Evolutionary conservation across 2,329 filamentous ascomycete genomes (phyloP).

Genomic region (Microascus cirrosus): DNA sequence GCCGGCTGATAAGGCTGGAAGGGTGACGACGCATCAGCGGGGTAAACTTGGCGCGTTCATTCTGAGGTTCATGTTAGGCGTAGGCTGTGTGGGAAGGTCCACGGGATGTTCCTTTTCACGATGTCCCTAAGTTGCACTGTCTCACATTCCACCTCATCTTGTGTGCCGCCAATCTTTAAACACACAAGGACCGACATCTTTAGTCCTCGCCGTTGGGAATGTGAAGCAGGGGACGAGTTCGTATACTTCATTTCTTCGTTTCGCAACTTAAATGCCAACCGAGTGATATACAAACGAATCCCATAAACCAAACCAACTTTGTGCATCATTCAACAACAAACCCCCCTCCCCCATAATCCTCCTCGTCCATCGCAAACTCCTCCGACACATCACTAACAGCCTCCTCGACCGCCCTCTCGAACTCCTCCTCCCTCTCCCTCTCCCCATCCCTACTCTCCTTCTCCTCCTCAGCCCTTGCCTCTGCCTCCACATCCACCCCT

Average conservation of each 20-base stretch:
- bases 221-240: too few species aligned
- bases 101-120: too few species aligned
- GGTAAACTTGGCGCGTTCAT: too few species aligned
- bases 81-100: too few species aligned
- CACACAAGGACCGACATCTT: too few species aligned
- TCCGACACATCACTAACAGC: conserved; percentile 28
- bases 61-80: too few species aligned
- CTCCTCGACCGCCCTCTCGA: conserved; percentile 21
- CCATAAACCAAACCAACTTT: not conserved
- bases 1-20: too few species aligned
- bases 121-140: too few species aligned
- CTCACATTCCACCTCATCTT: too few species aligned
- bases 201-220: too few species aligned
- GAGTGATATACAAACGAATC: not conserved
- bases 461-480: conserved; percentile 21
- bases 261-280: not conserved
- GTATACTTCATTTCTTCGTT: not conserved
- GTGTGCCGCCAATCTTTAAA: too few species aligned
- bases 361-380: conserved; percentile 30
- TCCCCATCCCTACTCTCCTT: conserved; percentile 32
- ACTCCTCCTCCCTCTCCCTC: conserved; percentile 19
- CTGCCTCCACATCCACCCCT: conserved; percentile 9
- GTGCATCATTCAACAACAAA: conserved; percentile 25
- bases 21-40: too few species aligned
- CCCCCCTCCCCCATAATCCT: conserved; percentile 32